phyloP scores from a whole-genome alignment of 2,329 filamentous ascomycete genomes.

The Diaporthe ilicicola region DNA sequence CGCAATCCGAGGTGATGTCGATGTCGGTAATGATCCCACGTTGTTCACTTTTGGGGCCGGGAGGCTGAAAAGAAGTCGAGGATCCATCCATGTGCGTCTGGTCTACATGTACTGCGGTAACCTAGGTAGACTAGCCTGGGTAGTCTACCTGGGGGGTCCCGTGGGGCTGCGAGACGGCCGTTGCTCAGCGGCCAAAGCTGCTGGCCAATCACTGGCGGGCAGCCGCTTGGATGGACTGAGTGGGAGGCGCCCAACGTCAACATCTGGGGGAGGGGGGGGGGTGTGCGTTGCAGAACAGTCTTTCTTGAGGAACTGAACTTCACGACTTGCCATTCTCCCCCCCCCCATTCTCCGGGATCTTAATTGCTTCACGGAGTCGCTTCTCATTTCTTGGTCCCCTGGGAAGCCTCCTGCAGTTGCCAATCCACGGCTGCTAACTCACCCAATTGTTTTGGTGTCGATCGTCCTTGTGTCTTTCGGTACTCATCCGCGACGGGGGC shows the following conservation, averaged over 20 bases:
- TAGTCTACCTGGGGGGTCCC: neutral
- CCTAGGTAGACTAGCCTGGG: neutral
- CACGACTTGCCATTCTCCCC: neutral
- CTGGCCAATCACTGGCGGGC: slow-evolving; percentile 2
- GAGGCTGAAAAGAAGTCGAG: slow-evolving; percentile 23
- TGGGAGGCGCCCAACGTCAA: slow-evolving; percentile 21
- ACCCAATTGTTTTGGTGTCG: neutral
- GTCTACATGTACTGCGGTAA: neutral
- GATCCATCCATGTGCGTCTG: slow-evolving; percentile 7
- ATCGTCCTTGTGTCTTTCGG: neutral
- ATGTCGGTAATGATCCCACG: slow-evolving; percentile 3
- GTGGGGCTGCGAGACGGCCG: neutral
- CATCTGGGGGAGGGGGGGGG: neutral
- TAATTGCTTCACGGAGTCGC: slow-evolving; percentile 14
- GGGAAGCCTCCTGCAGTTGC: neutral
- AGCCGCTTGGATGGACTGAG: slow-evolving; percentile 2
- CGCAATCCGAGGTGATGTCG: neutral
- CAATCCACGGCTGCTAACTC: neutral
- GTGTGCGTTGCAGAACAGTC: neutral
- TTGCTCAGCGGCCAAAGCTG: slow-evolving; percentile 14
- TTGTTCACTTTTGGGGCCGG: neutral
- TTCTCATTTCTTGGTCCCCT: neutral
- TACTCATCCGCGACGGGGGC: neutral
- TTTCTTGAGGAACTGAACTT: neutral
- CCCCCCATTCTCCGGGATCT: slow-evolving; percentile 1